Percentiles rank a stretch among this genome's conserved stretches.
Evolutionary conservation across 192 early-diverging fungal species (phyloP).

Genomic region (Podila epicladia): DNA sequence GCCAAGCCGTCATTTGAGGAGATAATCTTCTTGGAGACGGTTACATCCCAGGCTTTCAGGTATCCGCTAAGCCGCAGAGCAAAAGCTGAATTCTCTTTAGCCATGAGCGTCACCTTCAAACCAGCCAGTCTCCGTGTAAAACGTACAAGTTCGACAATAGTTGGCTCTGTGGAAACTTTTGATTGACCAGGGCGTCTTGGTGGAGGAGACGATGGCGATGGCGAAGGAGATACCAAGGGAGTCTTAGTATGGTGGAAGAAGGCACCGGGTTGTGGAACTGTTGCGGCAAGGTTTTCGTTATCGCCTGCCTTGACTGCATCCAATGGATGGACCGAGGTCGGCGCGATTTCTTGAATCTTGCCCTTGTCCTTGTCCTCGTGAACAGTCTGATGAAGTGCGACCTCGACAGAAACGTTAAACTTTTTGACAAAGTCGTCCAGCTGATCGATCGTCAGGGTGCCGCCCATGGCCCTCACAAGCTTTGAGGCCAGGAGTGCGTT

Average conservation of each 20-base stretch:
- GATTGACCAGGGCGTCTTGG: constrained; percentile 29
- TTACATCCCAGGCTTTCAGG: constrained; percentile 62
- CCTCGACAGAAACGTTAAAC: constrained; percentile 47
- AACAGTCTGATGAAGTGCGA: constrained; percentile 16
- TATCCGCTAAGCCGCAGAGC: constrained; percentile 61
- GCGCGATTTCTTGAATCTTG: constrained; percentile 7
- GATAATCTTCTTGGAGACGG: constrained; percentile 42
- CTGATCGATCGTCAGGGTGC: constrained; percentile 30
- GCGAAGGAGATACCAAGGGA: constrained; percentile 23
- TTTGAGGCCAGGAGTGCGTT: constrained; percentile 47
- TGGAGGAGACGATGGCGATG: constrained; percentile 25
- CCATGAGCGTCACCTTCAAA: constrained; percentile 56
- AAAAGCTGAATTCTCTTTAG: constrained; percentile 61
- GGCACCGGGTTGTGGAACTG: constrained; percentile 15
- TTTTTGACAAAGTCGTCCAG: constrained; percentile 16
- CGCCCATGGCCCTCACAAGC: constrained; percentile 51
- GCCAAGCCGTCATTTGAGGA: neutral
- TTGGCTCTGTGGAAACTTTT: constrained; percentile 59
- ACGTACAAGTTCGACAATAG: constrained; percentile 51
- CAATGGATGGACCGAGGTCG: constrained; percentile 30
- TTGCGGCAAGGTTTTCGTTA: constrained; percentile 8
- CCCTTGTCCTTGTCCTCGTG: constrained; percentile 16
- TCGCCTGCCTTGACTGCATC: constrained; percentile 8
- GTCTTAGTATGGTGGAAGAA: constrained; percentile 31
- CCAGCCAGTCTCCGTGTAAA: constrained; percentile 57